Conservation (phyloP, 176 grass and related monocot genomes). For the Aegilops sharonensis region DNA sequence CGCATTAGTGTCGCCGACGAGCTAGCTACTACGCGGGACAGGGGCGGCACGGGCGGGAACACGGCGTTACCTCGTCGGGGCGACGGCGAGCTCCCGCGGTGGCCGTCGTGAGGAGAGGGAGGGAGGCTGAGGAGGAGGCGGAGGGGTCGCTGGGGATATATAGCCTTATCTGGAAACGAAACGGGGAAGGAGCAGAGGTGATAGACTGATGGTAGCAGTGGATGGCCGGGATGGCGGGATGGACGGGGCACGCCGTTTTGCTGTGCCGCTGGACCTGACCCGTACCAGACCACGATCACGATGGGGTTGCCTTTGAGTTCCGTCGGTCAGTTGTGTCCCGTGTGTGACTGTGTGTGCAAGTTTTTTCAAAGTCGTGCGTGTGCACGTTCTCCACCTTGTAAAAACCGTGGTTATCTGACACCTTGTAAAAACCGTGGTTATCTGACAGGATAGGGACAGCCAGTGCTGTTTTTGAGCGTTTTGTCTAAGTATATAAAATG, state of each 20-base stretch:
- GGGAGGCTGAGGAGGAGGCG: neutral
- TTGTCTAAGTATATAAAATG: too few species aligned
- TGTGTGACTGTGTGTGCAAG: too few species aligned
- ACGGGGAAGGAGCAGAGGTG: neutral
- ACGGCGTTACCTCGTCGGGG: constrained; percentile 13
- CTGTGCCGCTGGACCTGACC: neutral
- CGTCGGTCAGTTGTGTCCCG: too few species aligned
- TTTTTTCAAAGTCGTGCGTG: too few species aligned
- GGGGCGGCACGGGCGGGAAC: neutral
- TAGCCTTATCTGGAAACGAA: constrained; percentile 32
- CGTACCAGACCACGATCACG: too few species aligned
- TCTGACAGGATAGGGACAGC: too few species aligned
- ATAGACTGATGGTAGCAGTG: neutral
- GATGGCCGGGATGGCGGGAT: neutral
- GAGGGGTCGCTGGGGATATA: constrained; percentile 14
- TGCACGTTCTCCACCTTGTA: too few species aligned
- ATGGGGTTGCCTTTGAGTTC: too few species aligned
- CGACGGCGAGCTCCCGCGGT: constrained; percentile 13
- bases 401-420: too few species aligned
- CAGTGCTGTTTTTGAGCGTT: too few species aligned
- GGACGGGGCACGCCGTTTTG: neutral
- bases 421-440: too few species aligned
- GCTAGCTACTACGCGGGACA: neutral
- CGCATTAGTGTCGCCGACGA: neutral
- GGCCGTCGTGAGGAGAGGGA: neutral